Evolutionary conservation across 805 yeast species (phyloP), one percentile per base, ranked within the genome.

Genomic region (Zygotorulaspora danielsina): DNA sequence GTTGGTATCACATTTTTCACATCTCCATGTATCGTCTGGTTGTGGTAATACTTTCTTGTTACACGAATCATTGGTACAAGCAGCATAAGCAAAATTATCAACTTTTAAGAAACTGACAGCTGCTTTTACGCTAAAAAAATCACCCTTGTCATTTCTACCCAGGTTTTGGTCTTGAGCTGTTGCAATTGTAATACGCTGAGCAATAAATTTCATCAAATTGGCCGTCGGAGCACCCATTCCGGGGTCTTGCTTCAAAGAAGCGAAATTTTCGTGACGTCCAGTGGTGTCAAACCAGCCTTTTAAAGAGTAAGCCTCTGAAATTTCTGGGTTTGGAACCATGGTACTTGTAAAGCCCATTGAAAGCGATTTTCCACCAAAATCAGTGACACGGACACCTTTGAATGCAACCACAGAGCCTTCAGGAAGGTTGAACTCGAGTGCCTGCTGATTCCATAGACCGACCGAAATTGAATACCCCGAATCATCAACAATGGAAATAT

Each of bases 231-330:
- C 44, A 15, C 59, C 54, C 2, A 67, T 44, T n/a, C 65, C 63
- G 2, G 65, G 46, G 49, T 81, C 88, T 5, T 67, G 61, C 54
- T 76, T 79, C 57, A 86, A 63, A 8, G 79, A 67, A 50, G 76
- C 75, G 67, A 84, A 88, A 27, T 61, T 65, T 40, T 78, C 78
- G 38, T 69, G 64, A 16, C 72, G 71, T 27, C 96, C 97, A 50
- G 75, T 78, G 28, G 82, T 75, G 55, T 87, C 95, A 56, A 79
- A 93, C 99, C 99, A 93, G 5, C 97, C 97, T 63, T 87, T 86
- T 51, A 93, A 73, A 39, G 77, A 73, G 61, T 79, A 87, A 3
- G 97, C 90, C 60, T 87, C 96, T 13, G 85, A 81, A 16, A 84
- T 75, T 57, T 89, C 96, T 2, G 98, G 98, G 54, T 86, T 85